A percentile compares a stretch with the other conserved stretches of the same genome.
These are phyloP conservation scores for Cichorium intybus DNA, from an alignment of 140 eudicot genomes.

Conservation along the genomic window DNA sequence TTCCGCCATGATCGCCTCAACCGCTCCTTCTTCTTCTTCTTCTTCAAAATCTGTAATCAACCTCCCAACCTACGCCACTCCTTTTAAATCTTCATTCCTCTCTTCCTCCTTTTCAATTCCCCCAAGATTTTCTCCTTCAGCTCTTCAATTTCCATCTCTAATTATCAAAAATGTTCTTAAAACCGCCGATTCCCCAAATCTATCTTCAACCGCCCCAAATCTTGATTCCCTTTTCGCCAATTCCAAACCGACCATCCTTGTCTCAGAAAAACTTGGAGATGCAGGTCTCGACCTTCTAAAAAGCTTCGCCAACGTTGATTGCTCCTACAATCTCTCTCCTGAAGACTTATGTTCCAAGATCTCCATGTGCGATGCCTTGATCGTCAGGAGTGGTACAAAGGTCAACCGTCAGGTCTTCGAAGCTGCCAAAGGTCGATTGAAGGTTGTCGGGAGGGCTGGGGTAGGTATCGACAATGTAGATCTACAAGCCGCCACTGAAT, in stretches of 20 bases:
- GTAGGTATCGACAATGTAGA: constrained; percentile 85
- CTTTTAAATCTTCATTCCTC: constrained; percentile 5
- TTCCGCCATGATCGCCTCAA: constrained; percentile 13
- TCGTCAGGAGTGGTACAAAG: constrained; percentile 79
- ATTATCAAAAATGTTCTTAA: constrained; percentile 26
- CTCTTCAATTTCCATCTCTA: constrained; percentile 3
- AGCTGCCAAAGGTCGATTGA: constrained; percentile 65
- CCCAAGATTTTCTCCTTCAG: not conserved
- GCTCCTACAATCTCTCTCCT: constrained; percentile 50
- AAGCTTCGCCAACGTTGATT: constrained; percentile 50
- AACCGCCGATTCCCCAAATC: constrained; percentile 22
- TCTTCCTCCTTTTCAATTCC: not conserved
- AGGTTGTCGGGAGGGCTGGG: constrained; percentile 89
- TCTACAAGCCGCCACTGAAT: constrained; percentile 83
- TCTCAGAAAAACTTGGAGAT: constrained; percentile 81
- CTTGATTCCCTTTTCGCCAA: constrained; percentile 17
- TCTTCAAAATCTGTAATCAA: not conserved
- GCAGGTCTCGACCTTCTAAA: constrained; percentile 60
- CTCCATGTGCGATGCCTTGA: constrained; percentile 57
- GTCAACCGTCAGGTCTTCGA: constrained; percentile 68
- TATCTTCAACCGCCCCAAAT: constrained; percentile 18
- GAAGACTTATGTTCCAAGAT: constrained; percentile 61
- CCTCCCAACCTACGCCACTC: constrained; percentile 1
- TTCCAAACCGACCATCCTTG: constrained; percentile 50
- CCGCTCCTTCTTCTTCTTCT: constrained; percentile 9